Evolutionary conservation across 257 asterid genomes (phyloP), one percentile per base, ranked within the genome.

Genomic region (Asclepias syriaca): DNA sequence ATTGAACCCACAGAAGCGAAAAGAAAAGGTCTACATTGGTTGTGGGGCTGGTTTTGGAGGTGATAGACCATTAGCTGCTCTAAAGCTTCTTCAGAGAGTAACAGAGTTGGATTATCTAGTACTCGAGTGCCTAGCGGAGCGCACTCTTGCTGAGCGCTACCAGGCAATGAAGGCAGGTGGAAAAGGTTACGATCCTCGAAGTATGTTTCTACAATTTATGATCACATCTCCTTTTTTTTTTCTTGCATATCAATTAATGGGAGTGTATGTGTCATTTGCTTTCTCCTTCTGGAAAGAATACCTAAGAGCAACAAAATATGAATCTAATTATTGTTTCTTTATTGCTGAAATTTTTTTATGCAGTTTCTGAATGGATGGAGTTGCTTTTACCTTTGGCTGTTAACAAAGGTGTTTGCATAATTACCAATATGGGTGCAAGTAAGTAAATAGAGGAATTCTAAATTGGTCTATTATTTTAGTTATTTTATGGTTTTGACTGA

Each of bases 11-110:
- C 64, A 54, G 78, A 86, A 90, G 89, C 90, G 88, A 58, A 91
- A 85, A 74, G 91, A 92, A 61, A 92, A 88, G 83, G 91, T 90
- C 32, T 82, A 69, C 6, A 81, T 95, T 40, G 99, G 99, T 69
- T 95, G 98, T 80, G 99, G 99, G 69, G 99, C 99, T 79, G 99
- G 99, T 53, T 95, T 95, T 46, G 89, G 97, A 68, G 99, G 99
- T 53, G 99, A 95, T 79, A 85, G 99, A 56, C 96, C 98, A 59
- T 46, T 79, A 50, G 98, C 99, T 49, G 98, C 99, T 21, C 75
- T 95, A 65, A 95, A 90, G 81, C 78, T 95, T 84, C 94, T 95
- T 74, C 88, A 81, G 66, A 86, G 94, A 80, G 98, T 90, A 71
- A 73, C 82, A 55, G 88, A 90, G 66, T 85, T 92, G 59, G 91